Percentiles rank a stretch among this genome's conserved stretches.
Conservation (phyloP, 129 eudicot genomes). For the Erigeron canadensis region DNA sequence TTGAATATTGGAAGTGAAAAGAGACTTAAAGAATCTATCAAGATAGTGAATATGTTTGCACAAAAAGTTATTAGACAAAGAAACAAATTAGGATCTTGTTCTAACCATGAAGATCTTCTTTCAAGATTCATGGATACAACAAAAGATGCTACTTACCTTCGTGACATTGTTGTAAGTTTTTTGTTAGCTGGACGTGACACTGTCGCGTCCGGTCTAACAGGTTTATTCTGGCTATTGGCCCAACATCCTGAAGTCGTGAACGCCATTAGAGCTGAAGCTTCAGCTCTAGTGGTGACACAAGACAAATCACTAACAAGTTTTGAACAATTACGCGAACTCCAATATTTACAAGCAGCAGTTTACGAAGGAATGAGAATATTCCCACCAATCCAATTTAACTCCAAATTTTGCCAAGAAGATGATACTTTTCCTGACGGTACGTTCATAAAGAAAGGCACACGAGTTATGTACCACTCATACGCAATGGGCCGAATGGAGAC, state of each 20-base stretch:
- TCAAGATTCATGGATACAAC: conserved; percentile 68
- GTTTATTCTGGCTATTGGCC: conserved; percentile 59
- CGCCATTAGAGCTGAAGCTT: conserved; percentile 50
- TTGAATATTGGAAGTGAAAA: conserved; percentile 64
- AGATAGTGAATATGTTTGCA: conserved; percentile 49
- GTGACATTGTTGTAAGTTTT: conserved; percentile 75
- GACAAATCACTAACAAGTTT: conserved; percentile 28
- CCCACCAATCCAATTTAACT: conserved; percentile 88
- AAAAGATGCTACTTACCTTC: conserved; percentile 50
- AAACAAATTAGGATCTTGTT: conserved; percentile 39
- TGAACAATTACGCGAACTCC: conserved; percentile 49
- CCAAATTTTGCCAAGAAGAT: conserved; percentile 62
- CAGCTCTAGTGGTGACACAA: conserved; percentile 39
- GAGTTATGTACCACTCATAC: conserved; percentile 81
- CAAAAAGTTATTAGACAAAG: conserved; percentile 57
- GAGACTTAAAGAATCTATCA: conserved; percentile 41
- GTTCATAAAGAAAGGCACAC: conserved; percentile 52
- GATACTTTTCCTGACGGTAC: conserved; percentile 71
- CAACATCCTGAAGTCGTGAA: conserved; percentile 51
- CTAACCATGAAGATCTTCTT: conserved; percentile 57
- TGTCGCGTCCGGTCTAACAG: conserved; percentile 71
- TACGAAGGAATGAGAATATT: conserved; percentile 79
- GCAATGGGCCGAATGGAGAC: conserved; percentile 94
- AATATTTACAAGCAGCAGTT: conserved; percentile 67
- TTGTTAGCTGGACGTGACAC: conserved; percentile 85